phyloP scores from a whole-genome alignment of 1,284 basidiomycete genomes.

The Amylostereum areolatum region DNA sequence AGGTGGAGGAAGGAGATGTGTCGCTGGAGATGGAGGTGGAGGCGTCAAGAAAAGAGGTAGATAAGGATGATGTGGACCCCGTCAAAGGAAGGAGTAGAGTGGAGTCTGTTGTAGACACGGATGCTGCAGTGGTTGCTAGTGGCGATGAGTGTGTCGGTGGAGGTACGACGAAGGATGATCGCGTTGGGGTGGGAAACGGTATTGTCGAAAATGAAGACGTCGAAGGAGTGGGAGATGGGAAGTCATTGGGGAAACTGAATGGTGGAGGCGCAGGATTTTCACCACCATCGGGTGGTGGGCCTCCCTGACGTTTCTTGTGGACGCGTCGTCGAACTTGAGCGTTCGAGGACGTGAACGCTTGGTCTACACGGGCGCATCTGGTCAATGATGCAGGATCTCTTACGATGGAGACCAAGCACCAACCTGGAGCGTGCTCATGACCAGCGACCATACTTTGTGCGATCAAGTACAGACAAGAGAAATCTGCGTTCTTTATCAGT shows the following conservation, averaged over 20 bases:
- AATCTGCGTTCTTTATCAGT: no score
- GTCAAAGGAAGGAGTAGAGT: background rate
- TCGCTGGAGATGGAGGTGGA: background rate
- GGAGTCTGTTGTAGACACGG: background rate
- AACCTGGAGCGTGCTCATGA: background rate
- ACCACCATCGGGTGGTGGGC: background rate
- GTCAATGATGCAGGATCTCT: background rate
- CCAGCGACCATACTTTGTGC: no score
- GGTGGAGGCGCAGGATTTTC: background rate
- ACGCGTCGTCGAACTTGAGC: background rate
- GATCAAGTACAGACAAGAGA: no score
- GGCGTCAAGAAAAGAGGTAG: background rate
- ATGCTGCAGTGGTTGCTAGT: background rate
- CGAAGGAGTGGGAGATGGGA: background rate
- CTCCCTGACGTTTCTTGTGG: background rate
- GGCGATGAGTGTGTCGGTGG: background rate
- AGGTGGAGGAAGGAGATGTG: background rate
- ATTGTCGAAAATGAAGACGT: background rate
- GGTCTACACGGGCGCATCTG: background rate
- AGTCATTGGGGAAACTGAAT: background rate
- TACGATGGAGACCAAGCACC: background rate
- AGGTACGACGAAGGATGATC: background rate
- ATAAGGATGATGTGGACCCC: background rate
- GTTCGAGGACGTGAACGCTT: background rate
- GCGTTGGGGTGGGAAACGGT: background rate